Conservation (phyloP, 1,139 yeast species). For the Torulaspora globosa region DNA sequence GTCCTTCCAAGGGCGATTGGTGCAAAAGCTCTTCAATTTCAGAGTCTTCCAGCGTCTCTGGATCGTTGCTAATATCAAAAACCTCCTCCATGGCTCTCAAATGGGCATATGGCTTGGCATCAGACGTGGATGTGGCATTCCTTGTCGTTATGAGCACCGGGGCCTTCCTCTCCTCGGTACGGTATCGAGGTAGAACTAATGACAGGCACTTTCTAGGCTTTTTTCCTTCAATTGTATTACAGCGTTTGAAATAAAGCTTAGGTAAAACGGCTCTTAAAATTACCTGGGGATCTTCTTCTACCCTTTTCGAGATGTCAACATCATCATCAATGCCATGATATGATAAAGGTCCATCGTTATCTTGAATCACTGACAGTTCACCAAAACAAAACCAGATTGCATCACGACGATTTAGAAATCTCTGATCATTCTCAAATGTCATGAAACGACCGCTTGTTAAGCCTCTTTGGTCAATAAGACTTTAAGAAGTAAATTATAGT, state of each 20-base stretch:
- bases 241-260: background rate
- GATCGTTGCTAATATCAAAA: slow-evolving; percentile 12
- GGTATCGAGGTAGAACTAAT: background rate
- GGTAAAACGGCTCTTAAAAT: background rate
- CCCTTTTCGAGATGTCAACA: background rate
- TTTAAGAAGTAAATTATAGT: background rate
- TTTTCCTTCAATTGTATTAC: slow-evolving; percentile 6
- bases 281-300: background rate
- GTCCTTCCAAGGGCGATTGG: slow-evolving; percentile 1
- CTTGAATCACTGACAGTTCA: slow-evolving; percentile 7
- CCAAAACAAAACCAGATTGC: slow-evolving; percentile 13
- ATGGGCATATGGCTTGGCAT: slow-evolving; percentile 8
- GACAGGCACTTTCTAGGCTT: slow-evolving; percentile 10
- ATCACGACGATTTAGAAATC: background rate
- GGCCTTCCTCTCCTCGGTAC: background rate
- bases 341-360: slow-evolving; percentile 4
- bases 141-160: background rate
- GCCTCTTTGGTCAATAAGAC: background rate
- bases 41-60: slow-evolving; percentile 17
- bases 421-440: slow-evolving; percentile 8
- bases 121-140: background rate
- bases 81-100: slow-evolving; percentile 9
- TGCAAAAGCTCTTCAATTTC: slow-evolving; percentile 14
- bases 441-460: slow-evolving; percentile 3
- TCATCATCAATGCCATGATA: background rate